Evolutionary conservation across 2,329 filamentous ascomycete genomes (phyloP), one percentile per base, ranked within the genome.

Genomic region (Diaporthe ilicicola): DNA sequence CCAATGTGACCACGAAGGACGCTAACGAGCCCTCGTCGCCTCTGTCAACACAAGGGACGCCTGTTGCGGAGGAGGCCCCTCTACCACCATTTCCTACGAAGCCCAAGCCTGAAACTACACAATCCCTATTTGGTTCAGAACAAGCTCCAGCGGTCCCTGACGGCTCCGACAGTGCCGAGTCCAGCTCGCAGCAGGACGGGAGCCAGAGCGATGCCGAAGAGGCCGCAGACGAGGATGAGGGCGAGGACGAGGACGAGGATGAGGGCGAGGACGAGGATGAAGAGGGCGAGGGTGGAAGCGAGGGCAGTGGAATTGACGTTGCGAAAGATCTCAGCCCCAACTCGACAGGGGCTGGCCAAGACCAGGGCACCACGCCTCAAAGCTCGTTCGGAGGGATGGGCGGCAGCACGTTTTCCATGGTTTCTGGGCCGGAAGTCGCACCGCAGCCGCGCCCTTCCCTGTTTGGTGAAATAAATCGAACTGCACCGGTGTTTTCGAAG

Each of bases 281-380:
- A 46, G 85, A 77, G 8, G 85, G 83, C 0, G 88, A 89, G 9
- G 79, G 72, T 10, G 80, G 72, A 1, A 84, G 80, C 56, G 86
- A 89, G 76, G 90, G 89, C 17, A 92, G 90, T 72, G 90, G 89
- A 29, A 84, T 91, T 61, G 90, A 92, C 77, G 86, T 92, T 55
- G 86, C 86, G n/a, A 89, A 91, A 75, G 89, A 92, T 62, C 79
- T 91, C 15, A 91, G 87, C 74, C 88, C 87, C 24, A 84, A 81
- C 8, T 83, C 84, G 17, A 81, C 81, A 66, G 82, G 81, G 46
- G 75, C 81, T 19, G 82, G 82, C 44, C 82, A 84, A 46, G 86
- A 86, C 17, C 83, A 87, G 70, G 83, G 86, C 34, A 83, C 86
- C 70, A 89, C 88, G 0, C 87, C 89, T 1, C 84, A 89, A 72